Conservation (phyloP, 169 alveolate species). For the Miamiensis avidus region DNA sequence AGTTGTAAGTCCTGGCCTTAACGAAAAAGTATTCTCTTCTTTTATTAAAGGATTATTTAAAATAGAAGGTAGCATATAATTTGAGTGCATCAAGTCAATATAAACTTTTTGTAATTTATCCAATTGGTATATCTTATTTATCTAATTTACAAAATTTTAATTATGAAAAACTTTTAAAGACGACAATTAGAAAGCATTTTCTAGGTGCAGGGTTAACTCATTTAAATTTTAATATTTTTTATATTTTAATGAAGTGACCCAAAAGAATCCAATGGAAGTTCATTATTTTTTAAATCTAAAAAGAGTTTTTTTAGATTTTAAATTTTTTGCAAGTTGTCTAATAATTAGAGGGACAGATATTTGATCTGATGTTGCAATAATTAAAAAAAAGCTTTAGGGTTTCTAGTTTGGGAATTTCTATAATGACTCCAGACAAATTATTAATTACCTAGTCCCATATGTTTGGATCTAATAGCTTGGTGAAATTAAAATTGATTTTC, state of each 20-base stretch:
- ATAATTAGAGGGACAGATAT: not conserved
- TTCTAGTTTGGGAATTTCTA: not conserved
- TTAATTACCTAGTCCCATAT: not conserved
- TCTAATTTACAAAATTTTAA: too few species aligned
- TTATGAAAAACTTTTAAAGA: too few species aligned
- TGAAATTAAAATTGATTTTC: too few species aligned
- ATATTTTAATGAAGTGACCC: not conserved
- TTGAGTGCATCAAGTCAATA: too few species aligned
- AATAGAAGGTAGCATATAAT: too few species aligned
- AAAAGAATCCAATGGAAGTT: not conserved
- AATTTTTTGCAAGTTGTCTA: too few species aligned
- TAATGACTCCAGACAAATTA: not conserved
- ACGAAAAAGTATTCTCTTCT: too few species aligned
- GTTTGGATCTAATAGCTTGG: not conserved
- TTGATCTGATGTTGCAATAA: not conserved
- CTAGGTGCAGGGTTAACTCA: not conserved
- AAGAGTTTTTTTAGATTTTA: not conserved
- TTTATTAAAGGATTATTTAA: too few species aligned
- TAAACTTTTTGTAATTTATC: too few species aligned
- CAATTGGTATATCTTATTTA: not conserved
- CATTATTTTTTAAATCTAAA: not conserved
- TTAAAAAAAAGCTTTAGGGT: not conserved
- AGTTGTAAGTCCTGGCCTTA: too few species aligned
- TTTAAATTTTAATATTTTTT: too few species aligned
- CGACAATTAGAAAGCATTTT: too few species aligned